A percentile compares a stretch with the other conserved stretches of the same genome.
Evolutionary conservation across 2,329 filamentous ascomycete genomes (phyloP).

Genomic region (Clonostachys rhizophaga): DNA sequence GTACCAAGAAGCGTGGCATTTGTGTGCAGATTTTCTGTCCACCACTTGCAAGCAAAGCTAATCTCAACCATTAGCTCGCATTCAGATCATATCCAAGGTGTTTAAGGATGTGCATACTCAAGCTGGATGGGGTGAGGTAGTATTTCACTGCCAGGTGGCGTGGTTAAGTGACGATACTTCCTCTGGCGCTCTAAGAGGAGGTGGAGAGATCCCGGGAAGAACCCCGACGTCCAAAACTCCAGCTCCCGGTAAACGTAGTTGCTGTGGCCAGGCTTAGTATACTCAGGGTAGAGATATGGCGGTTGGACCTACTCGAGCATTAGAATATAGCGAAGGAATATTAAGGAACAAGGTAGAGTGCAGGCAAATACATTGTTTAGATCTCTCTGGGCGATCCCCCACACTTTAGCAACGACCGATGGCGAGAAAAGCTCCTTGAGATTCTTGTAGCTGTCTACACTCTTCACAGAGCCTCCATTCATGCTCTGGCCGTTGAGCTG

Average conservation of each 20-base stretch:
- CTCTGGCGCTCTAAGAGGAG: conserved; percentile 27
- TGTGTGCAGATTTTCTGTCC: conserved; percentile 27
- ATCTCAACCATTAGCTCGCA: not conserved
- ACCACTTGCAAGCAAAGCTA: conserved; percentile 29
- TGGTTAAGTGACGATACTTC: conserved; percentile 7
- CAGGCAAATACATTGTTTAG: no score
- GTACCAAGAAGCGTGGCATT: conserved; percentile 25
- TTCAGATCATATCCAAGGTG: not conserved
- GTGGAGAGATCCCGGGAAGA: conserved; percentile 39
- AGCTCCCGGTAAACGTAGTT: conserved; percentile 31
- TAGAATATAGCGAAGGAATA: no score
- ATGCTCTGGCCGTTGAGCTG: no score
- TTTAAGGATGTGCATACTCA: conserved; percentile 6
- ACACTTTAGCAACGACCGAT: no score
- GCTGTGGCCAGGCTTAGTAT: conserved; percentile 25
- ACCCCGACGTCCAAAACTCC: conserved; percentile 42
- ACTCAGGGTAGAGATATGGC: conserved; percentile 23
- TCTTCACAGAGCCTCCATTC: no score
- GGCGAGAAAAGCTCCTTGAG: no score
- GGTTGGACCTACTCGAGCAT: conserved; percentile 1
- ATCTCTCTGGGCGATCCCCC: no score
- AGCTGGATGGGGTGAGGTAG: conserved; percentile 15
- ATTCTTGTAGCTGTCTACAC: no score
- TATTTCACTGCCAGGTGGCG: not conserved
- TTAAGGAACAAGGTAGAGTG: no score